Evolutionary conservation across 2,329 filamentous ascomycete species (phyloP).

Genomic region (Colletotrichum tanaceti): DNA sequence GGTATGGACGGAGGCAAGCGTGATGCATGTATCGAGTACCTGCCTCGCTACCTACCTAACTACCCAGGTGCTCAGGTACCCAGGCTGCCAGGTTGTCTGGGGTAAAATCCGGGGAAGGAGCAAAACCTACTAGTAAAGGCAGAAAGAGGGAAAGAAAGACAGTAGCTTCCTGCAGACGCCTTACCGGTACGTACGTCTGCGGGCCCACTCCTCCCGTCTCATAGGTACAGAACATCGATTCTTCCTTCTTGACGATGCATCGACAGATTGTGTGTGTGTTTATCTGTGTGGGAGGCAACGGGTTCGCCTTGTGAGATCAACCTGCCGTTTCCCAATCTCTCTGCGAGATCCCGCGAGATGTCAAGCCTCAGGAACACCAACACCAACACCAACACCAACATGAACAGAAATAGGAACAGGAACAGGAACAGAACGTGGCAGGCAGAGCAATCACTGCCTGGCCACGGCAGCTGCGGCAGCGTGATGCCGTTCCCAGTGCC

Average conservation of each 20-base stretch:
- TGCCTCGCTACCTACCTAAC: too few relatives aligned
- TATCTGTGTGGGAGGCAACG: constrained; percentile 16
- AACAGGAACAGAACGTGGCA: background rate
- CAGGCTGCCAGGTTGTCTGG: constrained; percentile 35
- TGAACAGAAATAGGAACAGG: background rate
- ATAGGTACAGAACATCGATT: background rate
- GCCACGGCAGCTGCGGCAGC: background rate
- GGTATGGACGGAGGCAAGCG: background rate
- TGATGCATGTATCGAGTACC: background rate
- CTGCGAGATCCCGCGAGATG: constrained; percentile 21
- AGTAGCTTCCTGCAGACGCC: constrained; percentile 2
- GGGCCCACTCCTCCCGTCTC: constrained; percentile 18
- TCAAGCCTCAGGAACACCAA: background rate
- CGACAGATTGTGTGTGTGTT: background rate
- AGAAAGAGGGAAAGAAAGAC: background rate
- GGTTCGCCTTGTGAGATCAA: constrained; percentile 1
- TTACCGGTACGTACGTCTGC: too few relatives aligned
- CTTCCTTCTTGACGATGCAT: background rate
- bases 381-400: background rate
- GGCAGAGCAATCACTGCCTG: background rate
- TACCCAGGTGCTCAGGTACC: background rate
- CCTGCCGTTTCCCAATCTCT: background rate
- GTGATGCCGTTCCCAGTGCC: constrained; percentile 13
- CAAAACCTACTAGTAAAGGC: background rate
- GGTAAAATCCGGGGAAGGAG: constrained; percentile 40